Conservation (phyloP, 2,329 filamentous ascomycete species). For the Talaromyces verruculosus region DNA sequence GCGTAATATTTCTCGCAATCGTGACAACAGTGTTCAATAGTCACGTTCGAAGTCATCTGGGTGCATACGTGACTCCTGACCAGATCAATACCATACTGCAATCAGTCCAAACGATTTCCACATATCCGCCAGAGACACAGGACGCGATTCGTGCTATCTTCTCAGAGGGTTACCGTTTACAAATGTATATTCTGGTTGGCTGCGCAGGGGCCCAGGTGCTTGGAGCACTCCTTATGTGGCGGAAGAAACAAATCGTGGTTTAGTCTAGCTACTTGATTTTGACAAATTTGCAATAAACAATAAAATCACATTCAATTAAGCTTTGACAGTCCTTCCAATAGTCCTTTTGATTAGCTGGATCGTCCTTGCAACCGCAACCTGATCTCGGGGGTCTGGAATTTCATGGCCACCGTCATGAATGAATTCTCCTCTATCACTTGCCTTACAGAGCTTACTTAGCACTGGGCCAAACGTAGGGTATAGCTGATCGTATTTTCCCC, state of each 20-base stretch:
- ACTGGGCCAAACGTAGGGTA: conserved; percentile 21
- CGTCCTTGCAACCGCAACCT: neutral
- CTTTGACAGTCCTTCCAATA: neutral
- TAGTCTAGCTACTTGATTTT: neutral
- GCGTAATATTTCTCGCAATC: conserved; percentile 22
- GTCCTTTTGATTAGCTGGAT: neutral
- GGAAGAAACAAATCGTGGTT: conserved; percentile 13
- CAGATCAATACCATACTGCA: neutral
- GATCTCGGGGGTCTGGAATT: neutral
- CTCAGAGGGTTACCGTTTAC: neutral
- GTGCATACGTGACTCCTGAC: neutral
- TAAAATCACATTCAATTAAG: neutral
- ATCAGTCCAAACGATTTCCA: neutral
- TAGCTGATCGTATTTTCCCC: neutral
- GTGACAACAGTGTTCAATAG: conserved; percentile 13
- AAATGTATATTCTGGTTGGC: conserved; percentile 15
- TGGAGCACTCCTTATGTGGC: conserved; percentile 20
- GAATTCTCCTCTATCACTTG: conserved; percentile 16
- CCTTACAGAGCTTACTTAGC: conserved; percentile 21
- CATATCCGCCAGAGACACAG: neutral
- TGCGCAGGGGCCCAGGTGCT: conserved; percentile 21
- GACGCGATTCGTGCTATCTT: neutral
- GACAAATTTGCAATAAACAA: neutral
- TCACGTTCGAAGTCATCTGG: conserved; percentile 1
- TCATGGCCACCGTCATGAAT: neutral